Evolutionary conservation across 108 stramenopile genomes (phyloP).

Genomic region (Nitzschia sp.): DNA sequence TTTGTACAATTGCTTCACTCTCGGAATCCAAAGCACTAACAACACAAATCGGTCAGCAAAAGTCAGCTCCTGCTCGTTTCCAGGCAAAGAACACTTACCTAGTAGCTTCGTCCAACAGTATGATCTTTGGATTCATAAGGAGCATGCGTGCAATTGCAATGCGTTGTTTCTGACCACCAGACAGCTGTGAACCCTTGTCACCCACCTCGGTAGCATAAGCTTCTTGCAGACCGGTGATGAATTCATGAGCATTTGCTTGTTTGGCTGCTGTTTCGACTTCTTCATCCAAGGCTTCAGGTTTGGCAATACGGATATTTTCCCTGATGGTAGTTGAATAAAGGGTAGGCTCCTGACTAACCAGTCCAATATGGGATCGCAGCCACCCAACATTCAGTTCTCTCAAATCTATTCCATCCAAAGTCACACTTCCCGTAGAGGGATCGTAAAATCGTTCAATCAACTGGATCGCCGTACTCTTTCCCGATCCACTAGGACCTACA

Average conservation of each 20-base stretch:
- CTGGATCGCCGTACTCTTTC: conserved; percentile 67
- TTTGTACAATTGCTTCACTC: conserved; percentile 76
- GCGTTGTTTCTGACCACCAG: conserved; percentile 46
- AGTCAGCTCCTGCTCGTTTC: not conserved
- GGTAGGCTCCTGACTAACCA: conserved; percentile 82
- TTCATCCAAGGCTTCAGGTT: conserved; percentile 43
- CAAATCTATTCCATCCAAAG: conserved; percentile 76
- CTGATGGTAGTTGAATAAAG: conserved; percentile 76
- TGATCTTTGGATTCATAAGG: conserved; percentile 57
- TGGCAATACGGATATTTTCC: conserved; percentile 81
- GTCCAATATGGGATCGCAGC: conserved; percentile 74
- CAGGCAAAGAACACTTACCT: conserved; percentile 59
- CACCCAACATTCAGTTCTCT: conserved; percentile 59
- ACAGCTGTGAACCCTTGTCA: conserved; percentile 45
- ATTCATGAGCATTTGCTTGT: conserved; percentile 79
- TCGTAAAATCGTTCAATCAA: conserved; percentile 86
- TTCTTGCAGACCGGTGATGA: conserved; percentile 56
- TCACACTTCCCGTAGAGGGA: conserved; percentile 51
- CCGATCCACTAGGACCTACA: conserved; percentile 59
- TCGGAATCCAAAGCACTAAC: conserved; percentile 70
- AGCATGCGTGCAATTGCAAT: conserved; percentile 84
- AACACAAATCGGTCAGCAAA: not conserved
- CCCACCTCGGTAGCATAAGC: conserved; percentile 76
- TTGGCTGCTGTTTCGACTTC: conserved; percentile 73
- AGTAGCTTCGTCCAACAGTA: conserved; percentile 69